These are phyloP conservation scores for Macrolepiota dolichaula DNA, from an alignment of 768 basidiomycete species.

Conservation along the genomic window DNA sequence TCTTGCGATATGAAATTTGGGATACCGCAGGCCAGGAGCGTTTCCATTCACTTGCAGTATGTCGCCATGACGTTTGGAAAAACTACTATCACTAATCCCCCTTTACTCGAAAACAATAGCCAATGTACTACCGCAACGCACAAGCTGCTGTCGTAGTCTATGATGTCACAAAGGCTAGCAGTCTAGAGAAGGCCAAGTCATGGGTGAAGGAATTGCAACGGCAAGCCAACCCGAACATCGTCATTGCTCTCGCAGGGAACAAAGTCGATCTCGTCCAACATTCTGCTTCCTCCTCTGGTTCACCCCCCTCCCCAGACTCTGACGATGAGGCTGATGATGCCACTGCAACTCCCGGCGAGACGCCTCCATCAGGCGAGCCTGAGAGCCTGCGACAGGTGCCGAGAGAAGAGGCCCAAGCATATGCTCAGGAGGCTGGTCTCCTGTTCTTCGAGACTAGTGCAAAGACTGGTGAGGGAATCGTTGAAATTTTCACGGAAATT, in stretches of 20 bases:
- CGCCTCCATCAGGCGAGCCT: conserved; percentile 47
- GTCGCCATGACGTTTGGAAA: conserved; percentile 25
- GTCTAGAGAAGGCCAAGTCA: conserved; percentile 97
- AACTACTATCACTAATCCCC: background rate
- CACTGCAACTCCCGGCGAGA: conserved; percentile 81
- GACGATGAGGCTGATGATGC: conserved; percentile 93
- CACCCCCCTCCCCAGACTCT: conserved; percentile 56
- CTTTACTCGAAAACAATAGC: conserved; percentile 40
- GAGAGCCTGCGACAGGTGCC: conserved; percentile 88
- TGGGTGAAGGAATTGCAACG: conserved; percentile 99
- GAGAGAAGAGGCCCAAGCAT: conserved; percentile 92
- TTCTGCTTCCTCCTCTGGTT: conserved; percentile 47
- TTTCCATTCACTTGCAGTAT: conserved; percentile 92
- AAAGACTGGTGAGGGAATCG: conserved; percentile 93
- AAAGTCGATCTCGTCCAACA: conserved; percentile 89
- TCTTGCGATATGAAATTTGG: conserved; percentile 95
- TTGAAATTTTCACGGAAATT: conserved; percentile 97
- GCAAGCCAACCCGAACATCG: conserved; percentile 98
- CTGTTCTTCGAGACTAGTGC: conserved; percentile 98
- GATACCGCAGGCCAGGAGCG: conserved; percentile 95
- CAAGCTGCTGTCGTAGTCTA: conserved; percentile 98
- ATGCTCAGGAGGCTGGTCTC: conserved; percentile 91
- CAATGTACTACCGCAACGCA: conserved; percentile 99
- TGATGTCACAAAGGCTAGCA: conserved; percentile 93
- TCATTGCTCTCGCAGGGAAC: conserved; percentile 97